phyloP scores from a whole-genome alignment of 495 filamentous ascomycete genomes.

The Neurospora sp. region DNA sequence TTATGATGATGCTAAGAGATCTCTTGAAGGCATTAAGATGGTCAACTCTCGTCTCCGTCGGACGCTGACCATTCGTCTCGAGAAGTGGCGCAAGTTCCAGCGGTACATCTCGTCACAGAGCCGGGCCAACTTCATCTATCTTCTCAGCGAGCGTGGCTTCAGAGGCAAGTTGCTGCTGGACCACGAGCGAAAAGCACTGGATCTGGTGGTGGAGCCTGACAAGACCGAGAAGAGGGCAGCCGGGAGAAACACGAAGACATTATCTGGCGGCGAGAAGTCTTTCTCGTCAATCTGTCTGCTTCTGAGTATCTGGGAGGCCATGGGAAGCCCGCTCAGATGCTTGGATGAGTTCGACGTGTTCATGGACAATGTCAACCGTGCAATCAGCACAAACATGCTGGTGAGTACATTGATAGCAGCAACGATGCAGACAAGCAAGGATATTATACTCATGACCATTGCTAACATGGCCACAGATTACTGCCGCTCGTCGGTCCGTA shows the following conservation, averaged over 20 bases:
- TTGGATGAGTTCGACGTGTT: conserved; percentile 99
- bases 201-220: conserved; percentile 77
- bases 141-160: conserved; percentile 82
- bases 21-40: conserved; percentile 35
- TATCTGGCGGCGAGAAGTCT: conserved; percentile 94
- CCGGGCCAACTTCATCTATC: conserved; percentile 73
- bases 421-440: neutral
- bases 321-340: conserved; percentile 90
- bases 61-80: conserved; percentile 57
- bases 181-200: conserved; percentile 60
- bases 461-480: conserved; percentile 44
- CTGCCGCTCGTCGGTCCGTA: conserved; percentile 71
- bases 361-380: conserved; percentile 95
- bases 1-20: conserved; percentile 28
- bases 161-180: conserved; percentile 71
- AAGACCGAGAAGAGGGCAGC: conserved; percentile 52
- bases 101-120: conserved; percentile 73
- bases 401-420: conserved; percentile 37
- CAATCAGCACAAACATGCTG: conserved; percentile 90
- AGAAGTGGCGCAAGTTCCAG: conserved; percentile 74
- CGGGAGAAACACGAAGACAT: conserved; percentile 76
- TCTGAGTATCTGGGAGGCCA: conserved; percentile 91
- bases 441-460: neutral
- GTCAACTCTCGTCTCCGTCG: conserved; percentile 50
- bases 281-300: conserved; percentile 94